These are phyloP conservation scores for Esteya vermicola DNA, from an alignment of 2,329 filamentous ascomycete genomes.

Conservation along the genomic window DNA sequence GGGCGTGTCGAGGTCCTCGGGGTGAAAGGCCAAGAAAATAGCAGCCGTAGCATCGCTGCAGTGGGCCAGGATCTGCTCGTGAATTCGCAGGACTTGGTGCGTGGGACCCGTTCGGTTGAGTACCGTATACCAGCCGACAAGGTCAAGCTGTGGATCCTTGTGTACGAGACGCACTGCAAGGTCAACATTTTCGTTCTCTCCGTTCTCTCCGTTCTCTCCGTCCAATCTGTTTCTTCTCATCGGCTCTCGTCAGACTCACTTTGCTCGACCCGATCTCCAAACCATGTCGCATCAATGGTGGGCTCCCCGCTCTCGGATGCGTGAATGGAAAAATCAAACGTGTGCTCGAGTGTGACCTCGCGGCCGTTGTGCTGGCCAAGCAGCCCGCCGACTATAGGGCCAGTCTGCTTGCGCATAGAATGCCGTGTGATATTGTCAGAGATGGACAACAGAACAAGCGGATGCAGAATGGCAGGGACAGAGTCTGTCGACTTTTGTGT, in stretches of 20 bases:
- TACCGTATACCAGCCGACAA: slow-evolving; percentile 88
- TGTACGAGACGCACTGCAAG: slow-evolving; percentile 74
- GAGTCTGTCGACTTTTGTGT: slow-evolving; percentile 56
- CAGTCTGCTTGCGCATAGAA: slow-evolving; percentile 58
- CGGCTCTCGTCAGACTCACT: slow-evolving; percentile 40
- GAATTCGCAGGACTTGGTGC: slow-evolving; percentile 54
- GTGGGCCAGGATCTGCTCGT: slow-evolving; percentile 58
- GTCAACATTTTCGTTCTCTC: not conserved
- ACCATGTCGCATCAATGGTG: slow-evolving; percentile 56
- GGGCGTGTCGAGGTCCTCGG: slow-evolving; percentile 37
- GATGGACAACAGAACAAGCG: slow-evolving; percentile 87
- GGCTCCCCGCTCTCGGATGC: slow-evolving; percentile 38
- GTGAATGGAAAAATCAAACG: slow-evolving; percentile 63
- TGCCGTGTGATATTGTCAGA: slow-evolving; percentile 94
- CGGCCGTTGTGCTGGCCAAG: slow-evolving; percentile 84
- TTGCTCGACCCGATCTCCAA: slow-evolving; percentile 65
- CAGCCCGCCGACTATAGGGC: slow-evolving; percentile 74
- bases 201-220: not conserved
- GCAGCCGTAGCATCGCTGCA: slow-evolving; percentile 80
- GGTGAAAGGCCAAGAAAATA: slow-evolving; percentile 76
- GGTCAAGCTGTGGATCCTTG: slow-evolving; percentile 65
- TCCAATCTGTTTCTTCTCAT: not conserved
- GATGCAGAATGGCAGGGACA: slow-evolving; percentile 74
- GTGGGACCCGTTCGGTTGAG: slow-evolving; percentile 60
- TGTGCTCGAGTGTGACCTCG: slow-evolving; percentile 82